Conservation (phyloP, 2,329 filamentous ascomycete genomes). For the Biscogniauxia sp. region DNA sequence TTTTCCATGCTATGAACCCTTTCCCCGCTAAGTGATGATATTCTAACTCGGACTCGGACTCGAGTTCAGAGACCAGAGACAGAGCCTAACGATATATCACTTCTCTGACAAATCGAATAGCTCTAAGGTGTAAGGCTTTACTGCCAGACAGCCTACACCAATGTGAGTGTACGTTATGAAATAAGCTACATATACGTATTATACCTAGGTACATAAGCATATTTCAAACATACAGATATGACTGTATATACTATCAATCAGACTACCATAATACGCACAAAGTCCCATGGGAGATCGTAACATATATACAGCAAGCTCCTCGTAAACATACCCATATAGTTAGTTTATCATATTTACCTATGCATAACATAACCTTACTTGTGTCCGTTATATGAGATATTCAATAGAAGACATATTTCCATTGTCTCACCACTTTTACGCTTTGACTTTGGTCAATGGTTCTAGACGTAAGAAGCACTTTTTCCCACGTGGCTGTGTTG, state of each 20-base stretch:
- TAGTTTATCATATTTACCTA: no score
- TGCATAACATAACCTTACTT: background rate
- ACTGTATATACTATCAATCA: background rate
- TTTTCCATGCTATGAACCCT: background rate
- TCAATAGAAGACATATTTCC: background rate
- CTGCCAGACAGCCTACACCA: background rate
- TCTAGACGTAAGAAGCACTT: slow-evolving; percentile 54
- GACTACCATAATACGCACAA: background rate
- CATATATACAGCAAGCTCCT: no score
- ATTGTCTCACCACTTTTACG: background rate
- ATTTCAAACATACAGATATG: background rate
- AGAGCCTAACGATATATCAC: background rate
- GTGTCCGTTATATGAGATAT: background rate
- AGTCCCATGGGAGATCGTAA: no score
- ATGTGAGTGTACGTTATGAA: background rate
- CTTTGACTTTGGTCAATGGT: background rate
- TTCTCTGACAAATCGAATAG: background rate
- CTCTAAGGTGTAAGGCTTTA: background rate
- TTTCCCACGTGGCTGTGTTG: slow-evolving; percentile 59
- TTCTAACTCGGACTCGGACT: background rate
- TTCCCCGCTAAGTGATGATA: background rate
- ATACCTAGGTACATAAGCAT: background rate
- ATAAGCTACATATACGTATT: background rate
- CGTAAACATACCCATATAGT: no score
- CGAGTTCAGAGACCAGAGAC: background rate